Evolutionary conservation across 768 basidiomycete species (phyloP), one percentile per base, ranked within the genome.

Genomic region (Psilocybe sp.): DNA sequence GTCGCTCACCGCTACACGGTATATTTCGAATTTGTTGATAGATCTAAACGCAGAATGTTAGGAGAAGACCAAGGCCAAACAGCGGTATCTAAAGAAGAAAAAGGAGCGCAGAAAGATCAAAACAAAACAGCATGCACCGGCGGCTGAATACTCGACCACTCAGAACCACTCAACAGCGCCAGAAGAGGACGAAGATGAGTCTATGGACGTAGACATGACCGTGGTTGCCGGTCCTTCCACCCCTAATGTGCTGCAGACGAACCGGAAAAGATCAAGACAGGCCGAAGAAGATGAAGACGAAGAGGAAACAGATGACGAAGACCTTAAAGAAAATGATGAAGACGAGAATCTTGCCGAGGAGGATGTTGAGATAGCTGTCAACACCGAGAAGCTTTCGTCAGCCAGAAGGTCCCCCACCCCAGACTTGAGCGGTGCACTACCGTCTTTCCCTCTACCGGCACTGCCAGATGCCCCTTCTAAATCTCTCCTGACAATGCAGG

Each of bases 391-490:
- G 2, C 15, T 19, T 14, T 40, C 20, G 40, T 36, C 37, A 19
- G 42, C 37, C 8, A 20, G 18, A 18, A 45, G 18, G 45, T 20
- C 50, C 10, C 9, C 19, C 9, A 44, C 48, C 19, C 55, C 61
- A 16, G 50, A 59, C 48, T 40, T 53, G 8, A 28, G 62, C 12
- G 63, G 72, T 2, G 54, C 75, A 9, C 76, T 92, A 1, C 85
- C 85, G 0, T 76, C 76, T 0, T 92, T 93, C 62, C 87, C 91
- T 7, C 65, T 80, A 8, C 87, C 89, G 4, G 70, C 71, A 5
- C 70, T 78, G 15, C 90, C 89, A 0, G 69, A 81, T 58, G 81
- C 84, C 1, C 89, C 90, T 1, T 82, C 87, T 13, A 83, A 82
- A 63, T 72, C 79, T 3, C 71, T 74, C n/a, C 80, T 93, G 15